Evolutionary conservation across 2,329 filamentous ascomycete genomes (phyloP), one percentile per base, ranked within the genome.

Genomic region (Trichoderma harzianum): DNA sequence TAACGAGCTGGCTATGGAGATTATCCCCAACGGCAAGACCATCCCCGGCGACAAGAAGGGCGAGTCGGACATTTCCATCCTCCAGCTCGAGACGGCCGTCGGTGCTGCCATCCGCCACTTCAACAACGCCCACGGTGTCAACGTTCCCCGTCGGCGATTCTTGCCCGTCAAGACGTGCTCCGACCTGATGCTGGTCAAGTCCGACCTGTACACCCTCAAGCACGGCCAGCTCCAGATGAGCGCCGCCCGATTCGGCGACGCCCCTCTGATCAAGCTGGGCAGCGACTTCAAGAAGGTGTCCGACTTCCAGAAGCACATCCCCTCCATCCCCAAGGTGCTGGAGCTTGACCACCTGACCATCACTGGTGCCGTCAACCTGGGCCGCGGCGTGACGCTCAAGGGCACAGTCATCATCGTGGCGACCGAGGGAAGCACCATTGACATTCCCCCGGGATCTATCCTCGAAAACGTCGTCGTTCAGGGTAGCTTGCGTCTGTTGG

Each of bases 271-370:
- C 89, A 99, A 99, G 92, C 92, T 99, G 69, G 96, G 96, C 78
- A 91, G 91, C 79, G 96, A 99, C 88, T 99, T 99, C 91, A 99
- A 99, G 92, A 99, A 99, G 91, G 96, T 99, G 51, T 98, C 95
- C 1, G 96, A 94, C 86, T 97, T 97, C 89, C 92, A 94, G 86
- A 91, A 93, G 84, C 92, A 92, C 81, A 95, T 97, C 77, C 88
- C 92, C 12, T 94, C 91, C 75, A 97, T 97, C 78, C 93, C 93
- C 80, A 95, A 93, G 88, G 95, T 97, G 78, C 90, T 96, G 76
- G 93, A 97, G 86, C 89, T 96, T 63, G 93, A 97, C 80, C 96
- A 99, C 82, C 89, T 99, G 73, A 99, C 96, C 80, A 97, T 99
- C 78, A 99, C 96, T 43, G 96, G 96, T 80, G 94, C 94, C 58